Evolutionary conservation across 805 yeast genomes (phyloP), one percentile per base, ranked within the genome.

Genomic region (Millerago galiae): DNA sequence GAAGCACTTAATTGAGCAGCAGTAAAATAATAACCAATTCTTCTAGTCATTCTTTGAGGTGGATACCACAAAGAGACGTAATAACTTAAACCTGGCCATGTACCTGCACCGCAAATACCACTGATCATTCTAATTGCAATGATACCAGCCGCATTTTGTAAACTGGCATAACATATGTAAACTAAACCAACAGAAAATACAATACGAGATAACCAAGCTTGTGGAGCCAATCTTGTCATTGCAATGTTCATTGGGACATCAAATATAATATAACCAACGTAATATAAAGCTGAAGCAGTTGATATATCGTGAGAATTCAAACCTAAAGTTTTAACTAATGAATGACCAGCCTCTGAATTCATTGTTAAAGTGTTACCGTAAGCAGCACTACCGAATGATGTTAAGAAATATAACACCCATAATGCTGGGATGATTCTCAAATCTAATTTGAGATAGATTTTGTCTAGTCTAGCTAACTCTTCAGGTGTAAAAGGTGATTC

Each of bases 1-100:
- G 95, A 79, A 1, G 95, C 90, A 35, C 90, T 79, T n/a, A 87
- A 60, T 62, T 87, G 96, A 1, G 96, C 95, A 16, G 96, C 96
- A 2, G 95, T 87, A 62, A 82, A 87, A 61, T 87, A 87, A 64
- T 83, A 87, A 2, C 96, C 96, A 48, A 87, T 83, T 57, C 96
- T 70, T 49, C 76, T 73, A 2, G 95, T 84, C 51, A 79, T 75
- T 46, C 93, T 69, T 37, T 83, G 79, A 40, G 80, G 75, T 2
- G 95, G 95, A 56, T 87, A 87, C 91, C 95, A 87, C 53, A 86
- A 65, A 0, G 90, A 77, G 34, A 87, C 70, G 55, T 87, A 87
- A 62, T 86, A 87, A 17, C 88, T 77, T 82, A 87, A 70, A 9
- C 95, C 95, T 1, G 95, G 95, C 95, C 95, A 86, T 4, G 86